phyloP scores from a whole-genome alignment of 805 yeast species.

The Komagataella phaffii region DNA sequence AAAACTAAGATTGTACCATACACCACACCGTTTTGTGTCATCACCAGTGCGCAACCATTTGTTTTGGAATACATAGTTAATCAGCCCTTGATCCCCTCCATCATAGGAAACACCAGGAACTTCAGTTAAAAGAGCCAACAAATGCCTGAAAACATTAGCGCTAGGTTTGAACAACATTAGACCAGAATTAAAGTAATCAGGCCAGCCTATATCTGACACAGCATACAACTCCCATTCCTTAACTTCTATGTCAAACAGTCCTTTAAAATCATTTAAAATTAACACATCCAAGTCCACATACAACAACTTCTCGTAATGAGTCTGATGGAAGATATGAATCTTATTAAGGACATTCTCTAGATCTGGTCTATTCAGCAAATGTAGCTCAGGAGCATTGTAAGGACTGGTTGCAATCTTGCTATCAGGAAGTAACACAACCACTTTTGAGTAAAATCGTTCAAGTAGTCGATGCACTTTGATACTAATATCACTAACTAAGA shows the following conservation, averaged over 20 bases:
- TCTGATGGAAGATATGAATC: slow-evolving; percentile 36
- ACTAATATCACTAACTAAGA: slow-evolving; percentile 6
- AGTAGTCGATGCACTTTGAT: slow-evolving; percentile 5
- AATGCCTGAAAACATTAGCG: slow-evolving; percentile 22
- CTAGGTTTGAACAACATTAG: slow-evolving; percentile 50
- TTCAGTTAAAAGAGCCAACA: slow-evolving; percentile 17
- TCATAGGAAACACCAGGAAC: slow-evolving; percentile 41
- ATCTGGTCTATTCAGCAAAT: slow-evolving; percentile 13
- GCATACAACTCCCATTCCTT: slow-evolving; percentile 27
- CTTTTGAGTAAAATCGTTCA: slow-evolving; percentile 1
- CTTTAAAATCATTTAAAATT: slow-evolving; percentile 23
- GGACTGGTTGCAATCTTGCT: slow-evolving; percentile 4
- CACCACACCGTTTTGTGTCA: slow-evolving; percentile 22
- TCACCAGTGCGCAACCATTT: slow-evolving; percentile 4
- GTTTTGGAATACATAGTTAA: slow-evolving; percentile 56
- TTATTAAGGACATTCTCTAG: slow-evolving; percentile 33
- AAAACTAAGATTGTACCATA: slow-evolving; percentile 56
- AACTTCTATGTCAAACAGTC: slow-evolving; percentile 13
- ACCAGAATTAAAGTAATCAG: slow-evolving; percentile 80
- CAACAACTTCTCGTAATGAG: slow-evolving; percentile 29
- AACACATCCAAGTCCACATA: slow-evolving; percentile 58
- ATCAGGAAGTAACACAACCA: slow-evolving; percentile 11
- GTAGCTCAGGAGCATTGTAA: background rate
- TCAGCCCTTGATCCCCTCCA: slow-evolving; percentile 87
- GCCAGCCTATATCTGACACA: slow-evolving; percentile 82